Conservation (phyloP, 2,329 filamentous ascomycete species). For the Beauveria scarabaeidicola region DNA sequence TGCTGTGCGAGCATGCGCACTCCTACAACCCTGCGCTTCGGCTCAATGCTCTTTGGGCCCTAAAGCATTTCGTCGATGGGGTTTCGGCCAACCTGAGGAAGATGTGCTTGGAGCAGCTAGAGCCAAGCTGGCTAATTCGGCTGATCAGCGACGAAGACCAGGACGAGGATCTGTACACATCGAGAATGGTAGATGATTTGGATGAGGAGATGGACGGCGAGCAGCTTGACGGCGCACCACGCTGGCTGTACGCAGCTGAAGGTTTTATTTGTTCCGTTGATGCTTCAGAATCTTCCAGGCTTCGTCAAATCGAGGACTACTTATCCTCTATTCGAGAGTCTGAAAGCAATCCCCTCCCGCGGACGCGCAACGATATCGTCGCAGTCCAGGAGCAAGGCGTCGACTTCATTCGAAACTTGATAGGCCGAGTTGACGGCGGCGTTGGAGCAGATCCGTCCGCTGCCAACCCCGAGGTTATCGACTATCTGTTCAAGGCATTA, state of each 20-base stretch:
- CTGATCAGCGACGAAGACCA: conserved; percentile 60
- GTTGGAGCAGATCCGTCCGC: conserved; percentile 39
- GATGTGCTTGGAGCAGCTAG: conserved; percentile 67
- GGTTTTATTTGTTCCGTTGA: conserved; percentile 26
- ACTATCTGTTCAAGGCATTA: conserved; percentile 68
- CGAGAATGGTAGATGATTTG: conserved; percentile 32
- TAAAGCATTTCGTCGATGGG: conserved; percentile 80
- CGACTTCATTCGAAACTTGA: conserved; percentile 82
- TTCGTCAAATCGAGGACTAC: conserved; percentile 42
- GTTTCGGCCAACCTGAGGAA: conserved; percentile 66
- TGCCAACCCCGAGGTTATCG: conserved; percentile 66
- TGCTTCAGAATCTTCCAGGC: conserved; percentile 29
- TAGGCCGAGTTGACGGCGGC: conserved; percentile 51
- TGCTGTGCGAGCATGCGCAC: conserved; percentile 76
- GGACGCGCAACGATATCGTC: conserved; percentile 67
- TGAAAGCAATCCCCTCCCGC: conserved; percentile 59
- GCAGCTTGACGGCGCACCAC: conserved; percentile 34
- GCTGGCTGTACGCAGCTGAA: conserved; percentile 27
- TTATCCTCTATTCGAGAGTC: conserved; percentile 49
- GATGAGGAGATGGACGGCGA: conserved; percentile 53
- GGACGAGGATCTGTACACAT: conserved; percentile 39
- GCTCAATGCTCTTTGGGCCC: conserved; percentile 81
- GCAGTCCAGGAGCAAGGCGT: conserved; percentile 86
- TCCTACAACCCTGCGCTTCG: conserved; percentile 71
- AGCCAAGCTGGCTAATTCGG: conserved; percentile 70